Evolutionary conservation across 2,329 filamentous ascomycete species (phyloP), one percentile per base, ranked within the genome.

Genomic region (Plenodomus lindquistii): DNA sequence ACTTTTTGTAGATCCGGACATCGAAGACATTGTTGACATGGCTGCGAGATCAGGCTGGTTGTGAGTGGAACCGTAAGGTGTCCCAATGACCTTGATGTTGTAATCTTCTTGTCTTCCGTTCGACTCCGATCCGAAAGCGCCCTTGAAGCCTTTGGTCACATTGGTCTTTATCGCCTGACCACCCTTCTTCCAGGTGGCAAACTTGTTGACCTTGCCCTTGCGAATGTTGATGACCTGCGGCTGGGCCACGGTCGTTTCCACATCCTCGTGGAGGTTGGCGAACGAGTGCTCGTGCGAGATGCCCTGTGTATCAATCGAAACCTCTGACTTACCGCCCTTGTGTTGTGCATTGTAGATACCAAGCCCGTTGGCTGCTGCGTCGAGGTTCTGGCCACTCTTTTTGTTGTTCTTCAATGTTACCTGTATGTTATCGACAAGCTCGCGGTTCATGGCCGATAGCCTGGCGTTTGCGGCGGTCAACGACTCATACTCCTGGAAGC

Each of bases 141-240:
- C 89, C 73, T 96, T 96, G 71, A 97, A 85, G 43, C 92, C 91
- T 77, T 97, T 97, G 52, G 89, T 88, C 42, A 97, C 89, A 66
- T 92, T 93, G 73, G 97, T 96, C 21, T 92, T 92, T 62, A 97
- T 87, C 46, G 89, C 92, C 74, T 96, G 93, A 34, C 90, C 90
- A 34, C 91, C 91, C 78, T 95, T 96, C 81, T 97, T 96, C 92
- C 94, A 97, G 76, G 96, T 96, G 75, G 96, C 96, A 76, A 97
- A 97, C 72, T 97, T 97, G 77, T 91, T 96, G 44, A 88, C 85
- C 69, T 96, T 91, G 22, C 89, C 91, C 55, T 97, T 97, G 63
- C 91, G 86, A 54, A 97, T 95, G 63, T 94, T 95, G 52, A 97
- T 89, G 27, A 97, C 89, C 52, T 96, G 94, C n/a, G 94, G 92